Base-by-base conservation (phyloP, 2,329 filamentous ascomycete genomes). In the Nothopassalora personata region DNA sequence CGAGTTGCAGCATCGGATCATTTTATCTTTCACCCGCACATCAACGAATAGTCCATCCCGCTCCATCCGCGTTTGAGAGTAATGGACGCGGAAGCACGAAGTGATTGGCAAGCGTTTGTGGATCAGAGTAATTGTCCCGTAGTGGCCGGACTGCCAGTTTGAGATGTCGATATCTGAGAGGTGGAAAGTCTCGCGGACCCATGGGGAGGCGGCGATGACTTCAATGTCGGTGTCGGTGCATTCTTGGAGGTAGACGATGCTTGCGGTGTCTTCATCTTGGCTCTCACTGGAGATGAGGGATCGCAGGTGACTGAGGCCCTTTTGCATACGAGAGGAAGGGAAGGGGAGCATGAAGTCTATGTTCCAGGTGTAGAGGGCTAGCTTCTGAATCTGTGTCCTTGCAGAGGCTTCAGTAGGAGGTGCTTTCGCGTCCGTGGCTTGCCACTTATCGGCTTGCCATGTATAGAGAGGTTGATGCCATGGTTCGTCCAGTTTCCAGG, bases 11-110 rank as follows among this genome's bases (percentile, higher is more conserved):
- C 85, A 65, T 4, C 82, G 76, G 5, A 84, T 62, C 0, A 69
- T 70, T 52, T 65, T 69, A 34, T 56, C 56, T 23, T 65, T 58
- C 23, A 79, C 56, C 0, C 61, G 57, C 33, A 83, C 59, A 55
- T 85, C 82, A n/a, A 83, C 75, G 57, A 84, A 84, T 1, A 84
- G 68, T 2, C 73, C 82, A 64, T 85, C 83, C 5, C 82, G 74
- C 48, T 78, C 76, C 75, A 83, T 82, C 10, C 68, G 68, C 2
- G 80, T 81, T 30, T 66, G 48, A 19, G 73, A 65, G 50, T 73
- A 74, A 55, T 82, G 83, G 36, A 84, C 76, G 5, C 83, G 77
- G 60, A 83, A 84, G 23, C 78, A 76, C 0, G 69, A 65, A 0
- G 69, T 61, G 54, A 84, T 72, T 5, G 70, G 67, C 5, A 84